Conservation (phyloP, 768 basidiomycete genomes). For the Mycena capillaripes region DNA sequence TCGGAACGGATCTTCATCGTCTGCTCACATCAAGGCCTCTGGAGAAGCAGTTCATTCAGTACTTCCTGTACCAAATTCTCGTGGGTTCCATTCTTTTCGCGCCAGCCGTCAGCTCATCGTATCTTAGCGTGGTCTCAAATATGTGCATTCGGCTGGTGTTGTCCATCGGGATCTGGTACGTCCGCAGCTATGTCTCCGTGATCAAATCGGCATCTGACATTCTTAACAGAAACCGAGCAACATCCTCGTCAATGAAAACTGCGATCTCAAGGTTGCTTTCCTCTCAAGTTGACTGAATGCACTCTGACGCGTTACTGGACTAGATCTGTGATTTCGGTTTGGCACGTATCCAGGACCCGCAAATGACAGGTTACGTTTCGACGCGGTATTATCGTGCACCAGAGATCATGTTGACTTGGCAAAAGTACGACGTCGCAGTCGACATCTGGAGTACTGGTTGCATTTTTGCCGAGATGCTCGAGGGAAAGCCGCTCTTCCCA, state of each 20-base stretch:
- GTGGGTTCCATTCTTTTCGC: constrained; percentile 58
- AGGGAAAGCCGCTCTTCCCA: constrained; percentile 98
- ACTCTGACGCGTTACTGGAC: constrained; percentile 2
- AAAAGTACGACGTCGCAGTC: constrained; percentile 99
- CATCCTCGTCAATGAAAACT: constrained; percentile 99
- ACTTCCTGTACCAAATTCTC: constrained; percentile 99
- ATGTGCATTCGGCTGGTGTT: constrained; percentile 98
- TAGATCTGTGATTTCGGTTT: constrained; percentile 99
- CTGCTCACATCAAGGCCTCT: constrained; percentile 95
- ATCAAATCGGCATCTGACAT: constrained; percentile 9
- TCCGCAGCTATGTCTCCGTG: constrained; percentile 22
- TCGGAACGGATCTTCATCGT: constrained; percentile 98
- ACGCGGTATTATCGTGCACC: constrained; percentile 99
- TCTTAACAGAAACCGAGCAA: constrained; percentile 92
- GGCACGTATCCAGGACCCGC: constrained; percentile 98
- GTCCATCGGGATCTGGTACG: constrained; percentile 95
- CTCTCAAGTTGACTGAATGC: background rate
- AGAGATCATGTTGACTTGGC: constrained; percentile 99
- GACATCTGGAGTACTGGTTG: constrained; percentile 99
- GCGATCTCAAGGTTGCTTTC: constrained; percentile 89
- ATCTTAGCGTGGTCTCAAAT: constrained; percentile 93
- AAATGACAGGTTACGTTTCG: constrained; percentile 99
- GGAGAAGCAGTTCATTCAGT: constrained; percentile 99
- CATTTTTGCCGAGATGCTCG: constrained; percentile 99
- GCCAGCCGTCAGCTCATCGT: constrained; percentile 12